Evolutionary conservation across 805 yeast species (phyloP).

Genomic region (Torulaspora indica): DNA sequence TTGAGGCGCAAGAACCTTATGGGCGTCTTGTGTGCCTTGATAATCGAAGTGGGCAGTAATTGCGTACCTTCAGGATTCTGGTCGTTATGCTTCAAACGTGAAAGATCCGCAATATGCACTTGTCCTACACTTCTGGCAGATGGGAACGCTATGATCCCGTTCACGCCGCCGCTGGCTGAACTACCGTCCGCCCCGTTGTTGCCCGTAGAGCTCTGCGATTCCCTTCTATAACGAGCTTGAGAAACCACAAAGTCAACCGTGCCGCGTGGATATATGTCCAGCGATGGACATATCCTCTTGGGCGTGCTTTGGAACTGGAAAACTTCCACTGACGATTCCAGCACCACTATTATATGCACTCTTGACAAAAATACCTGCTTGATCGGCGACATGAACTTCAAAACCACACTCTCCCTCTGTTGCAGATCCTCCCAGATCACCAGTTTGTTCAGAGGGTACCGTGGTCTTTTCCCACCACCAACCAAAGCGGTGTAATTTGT

Average conservation of each 20-base stretch:
- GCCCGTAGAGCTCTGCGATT: constrained; percentile 9
- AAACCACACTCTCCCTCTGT: constrained; percentile 60
- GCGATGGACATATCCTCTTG: constrained; percentile 40
- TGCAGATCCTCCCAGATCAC: constrained; percentile 91
- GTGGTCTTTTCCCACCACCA: constrained; percentile 83
- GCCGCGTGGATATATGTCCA: constrained; percentile 22
- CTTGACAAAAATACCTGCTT: constrained; percentile 71
- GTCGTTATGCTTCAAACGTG: constrained; percentile 19
- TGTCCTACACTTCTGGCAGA: constrained; percentile 30
- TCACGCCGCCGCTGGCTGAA: constrained; percentile 6
- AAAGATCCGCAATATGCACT: constrained; percentile 29
- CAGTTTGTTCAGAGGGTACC: constrained; percentile 71
- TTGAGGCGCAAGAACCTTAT: constrained; percentile 65
- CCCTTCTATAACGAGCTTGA: constrained; percentile 13
- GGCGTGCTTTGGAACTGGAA: constrained; percentile 84
- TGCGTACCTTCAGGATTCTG: constrained; percentile 17
- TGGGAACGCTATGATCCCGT: constrained; percentile 26
- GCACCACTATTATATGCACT: constrained; percentile 66
- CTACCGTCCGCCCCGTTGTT: neutral
- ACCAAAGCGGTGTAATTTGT: constrained; percentile 87
- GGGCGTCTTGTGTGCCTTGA: constrained; percentile 81
- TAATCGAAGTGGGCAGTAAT: constrained; percentile 40
- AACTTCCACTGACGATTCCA: constrained; percentile 61
- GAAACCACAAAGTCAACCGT: constrained; percentile 27
- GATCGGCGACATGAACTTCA: constrained; percentile 75